These are phyloP conservation scores for Sonneratia alba DNA, from an alignment of 345 rosid genomes.

Conservation along the genomic window DNA sequence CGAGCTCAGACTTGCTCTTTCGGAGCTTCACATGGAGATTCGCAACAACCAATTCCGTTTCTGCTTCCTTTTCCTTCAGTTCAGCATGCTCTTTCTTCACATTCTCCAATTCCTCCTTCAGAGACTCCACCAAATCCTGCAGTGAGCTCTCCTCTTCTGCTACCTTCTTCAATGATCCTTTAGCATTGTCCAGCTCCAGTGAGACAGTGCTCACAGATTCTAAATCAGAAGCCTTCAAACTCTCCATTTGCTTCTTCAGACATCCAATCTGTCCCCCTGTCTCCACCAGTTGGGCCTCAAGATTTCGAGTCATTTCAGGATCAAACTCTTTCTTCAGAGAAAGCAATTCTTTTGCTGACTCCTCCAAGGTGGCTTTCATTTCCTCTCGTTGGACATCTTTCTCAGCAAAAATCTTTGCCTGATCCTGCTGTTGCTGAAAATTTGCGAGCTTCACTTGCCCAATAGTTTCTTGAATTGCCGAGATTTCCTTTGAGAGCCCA, in stretches of 20 bases:
- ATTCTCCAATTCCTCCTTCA: conserved; percentile 56
- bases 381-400: conserved; percentile 59
- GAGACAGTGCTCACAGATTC: conserved; percentile 59
- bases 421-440: conserved; percentile 58
- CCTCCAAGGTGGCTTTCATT: conserved; percentile 55
- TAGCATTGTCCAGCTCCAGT: conserved; percentile 72
- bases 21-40: conserved; percentile 69
- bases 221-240: conserved; percentile 64
- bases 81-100: conserved; percentile 65
- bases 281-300: conserved; percentile 54
- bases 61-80: conserved; percentile 70
- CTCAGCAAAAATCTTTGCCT: conserved; percentile 51
- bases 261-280: conserved; percentile 47
- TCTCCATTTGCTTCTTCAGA: conserved; percentile 62
- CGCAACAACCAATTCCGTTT: conserved; percentile 74
- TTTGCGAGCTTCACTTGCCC: conserved; percentile 76
- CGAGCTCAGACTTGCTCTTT: conserved; percentile 71
- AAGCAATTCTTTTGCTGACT: conserved; percentile 46
- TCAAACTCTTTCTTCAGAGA: conserved; percentile 56
- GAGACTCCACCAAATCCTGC: conserved; percentile 54
- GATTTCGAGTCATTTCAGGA: conserved; percentile 51
- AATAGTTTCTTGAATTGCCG: conserved; percentile 59
- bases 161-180: conserved; percentile 62
- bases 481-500: conserved; percentile 67
- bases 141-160: conserved; percentile 68